Conservation (phyloP, 2,329 filamentous ascomycete genomes). For the Penicillium oxalicum region DNA sequence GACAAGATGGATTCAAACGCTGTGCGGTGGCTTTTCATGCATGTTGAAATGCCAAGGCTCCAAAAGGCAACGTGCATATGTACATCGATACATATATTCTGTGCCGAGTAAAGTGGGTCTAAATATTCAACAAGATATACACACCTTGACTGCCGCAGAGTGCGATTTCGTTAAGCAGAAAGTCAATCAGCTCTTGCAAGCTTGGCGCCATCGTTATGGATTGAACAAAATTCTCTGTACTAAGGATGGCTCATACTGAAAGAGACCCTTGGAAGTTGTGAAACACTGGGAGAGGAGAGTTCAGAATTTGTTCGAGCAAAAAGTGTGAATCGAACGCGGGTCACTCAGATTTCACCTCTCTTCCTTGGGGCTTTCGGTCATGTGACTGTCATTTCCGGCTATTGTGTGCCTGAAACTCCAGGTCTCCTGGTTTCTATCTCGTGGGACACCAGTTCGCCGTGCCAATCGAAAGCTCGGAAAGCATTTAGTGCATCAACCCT, state of each 20-base stretch:
- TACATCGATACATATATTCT: neutral
- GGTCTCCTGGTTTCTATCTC: neutral
- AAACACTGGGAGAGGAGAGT: conserved; percentile 2
- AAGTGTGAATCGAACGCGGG: conserved; percentile 30
- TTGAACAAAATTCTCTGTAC: conserved; percentile 6
- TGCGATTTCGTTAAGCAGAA: conserved; percentile 54
- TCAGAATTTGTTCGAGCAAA: conserved; percentile 14
- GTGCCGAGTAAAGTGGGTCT: conserved; percentile 20
- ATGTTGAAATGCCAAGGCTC: neutral
- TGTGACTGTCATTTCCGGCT: neutral
- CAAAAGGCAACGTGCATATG: too few relatives aligned
- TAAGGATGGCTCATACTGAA: neutral
- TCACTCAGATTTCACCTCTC: conserved; percentile 5
- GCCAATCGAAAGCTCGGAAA: too few relatives aligned
- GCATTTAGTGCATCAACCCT: too few relatives aligned
- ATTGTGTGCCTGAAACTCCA: neutral
- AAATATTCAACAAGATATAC: conserved; percentile 24
- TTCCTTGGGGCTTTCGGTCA: neutral
- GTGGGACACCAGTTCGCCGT: too few relatives aligned
- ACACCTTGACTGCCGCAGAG: conserved; percentile 54
- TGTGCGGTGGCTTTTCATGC: neutral
- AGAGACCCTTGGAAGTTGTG: neutral
- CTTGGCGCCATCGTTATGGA: conserved; percentile 42
- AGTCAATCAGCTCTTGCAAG: conserved; percentile 53
- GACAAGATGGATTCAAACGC: neutral